These are phyloP conservation scores for Leishmania guyanensis DNA, from an alignment of 208 protist species.

Conservation along the genomic window DNA sequence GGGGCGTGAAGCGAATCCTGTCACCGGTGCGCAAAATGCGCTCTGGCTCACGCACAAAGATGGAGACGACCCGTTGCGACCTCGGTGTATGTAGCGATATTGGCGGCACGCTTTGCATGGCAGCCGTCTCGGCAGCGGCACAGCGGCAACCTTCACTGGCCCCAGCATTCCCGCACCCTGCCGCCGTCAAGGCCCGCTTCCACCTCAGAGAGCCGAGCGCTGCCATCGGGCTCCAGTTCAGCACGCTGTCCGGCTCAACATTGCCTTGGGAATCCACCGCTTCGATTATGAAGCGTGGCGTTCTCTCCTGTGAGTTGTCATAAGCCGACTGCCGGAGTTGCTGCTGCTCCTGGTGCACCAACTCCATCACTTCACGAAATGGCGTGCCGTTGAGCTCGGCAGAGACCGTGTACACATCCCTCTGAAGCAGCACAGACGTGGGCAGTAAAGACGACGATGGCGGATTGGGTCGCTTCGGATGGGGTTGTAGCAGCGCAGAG, in stretches of 20 bases:
- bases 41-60: conserved; percentile 25
- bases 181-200: conserved; percentile 1
- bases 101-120: not conserved
- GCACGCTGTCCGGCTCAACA: conserved; percentile 27
- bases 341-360: conserved; percentile 11
- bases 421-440: not conserved
- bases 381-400: conserved; percentile 36
- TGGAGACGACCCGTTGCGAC: not conserved
- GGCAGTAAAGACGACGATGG: not conserved
- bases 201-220: conserved; percentile 6
- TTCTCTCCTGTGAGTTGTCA: not conserved
- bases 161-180: not conserved
- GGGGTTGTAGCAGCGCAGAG: not conserved
- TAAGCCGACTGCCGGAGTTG: not conserved
- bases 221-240: conserved; percentile 32
- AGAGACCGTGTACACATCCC: conserved; percentile 48
- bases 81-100: not conserved
- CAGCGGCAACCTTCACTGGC: not conserved
- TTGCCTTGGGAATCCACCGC: conserved; percentile 25
- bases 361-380: conserved; percentile 32
- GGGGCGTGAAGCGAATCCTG: conserved; percentile 34
- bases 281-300: conserved; percentile 17
- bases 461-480: not conserved
- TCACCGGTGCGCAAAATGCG: conserved; percentile 44
- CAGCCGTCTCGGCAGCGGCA: not conserved